phyloP scores from a whole-genome alignment of 345 rosid genomes.

The Viola odorata region DNA sequence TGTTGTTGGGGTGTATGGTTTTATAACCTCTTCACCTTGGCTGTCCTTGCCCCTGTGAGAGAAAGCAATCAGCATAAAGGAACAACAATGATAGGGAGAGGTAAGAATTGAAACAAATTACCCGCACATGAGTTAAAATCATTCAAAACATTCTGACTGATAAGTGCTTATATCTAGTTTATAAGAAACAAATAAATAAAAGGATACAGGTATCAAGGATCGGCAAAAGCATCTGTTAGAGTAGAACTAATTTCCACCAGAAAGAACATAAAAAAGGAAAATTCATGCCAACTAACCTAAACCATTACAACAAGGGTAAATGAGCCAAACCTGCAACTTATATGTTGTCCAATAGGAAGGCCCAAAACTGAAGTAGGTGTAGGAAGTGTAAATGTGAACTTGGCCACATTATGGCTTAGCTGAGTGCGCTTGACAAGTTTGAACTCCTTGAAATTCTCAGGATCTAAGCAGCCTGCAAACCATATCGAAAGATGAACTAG shows the following conservation, averaged over 20 bases:
- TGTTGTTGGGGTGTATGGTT: constrained; percentile 93
- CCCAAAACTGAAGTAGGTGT: constrained; percentile 74
- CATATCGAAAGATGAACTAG: background rate
- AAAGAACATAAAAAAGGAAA: background rate
- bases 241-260: background rate
- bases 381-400: constrained; percentile 77
- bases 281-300: background rate
- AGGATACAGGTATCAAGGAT: background rate
- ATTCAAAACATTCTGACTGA: background rate
- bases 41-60: constrained; percentile 73
- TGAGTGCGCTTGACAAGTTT: constrained; percentile 78
- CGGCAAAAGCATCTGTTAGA: background rate
- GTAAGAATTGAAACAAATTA: background rate
- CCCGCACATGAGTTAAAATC: background rate
- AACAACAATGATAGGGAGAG: background rate
- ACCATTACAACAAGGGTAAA: background rate
- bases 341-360: constrained; percentile 96
- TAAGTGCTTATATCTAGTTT: background rate
- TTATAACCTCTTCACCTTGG: constrained; percentile 80
- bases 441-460: constrained; percentile 83
- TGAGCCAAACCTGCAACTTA: constrained; percentile 76
- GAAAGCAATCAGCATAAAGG: background rate
- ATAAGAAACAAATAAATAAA: background rate
- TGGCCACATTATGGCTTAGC: constrained; percentile 95
- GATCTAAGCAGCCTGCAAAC: constrained; percentile 62